Evolutionary conservation across 1,139 yeast genomes (phyloP).

Genomic region (Magnusiomyces fungicola): DNA sequence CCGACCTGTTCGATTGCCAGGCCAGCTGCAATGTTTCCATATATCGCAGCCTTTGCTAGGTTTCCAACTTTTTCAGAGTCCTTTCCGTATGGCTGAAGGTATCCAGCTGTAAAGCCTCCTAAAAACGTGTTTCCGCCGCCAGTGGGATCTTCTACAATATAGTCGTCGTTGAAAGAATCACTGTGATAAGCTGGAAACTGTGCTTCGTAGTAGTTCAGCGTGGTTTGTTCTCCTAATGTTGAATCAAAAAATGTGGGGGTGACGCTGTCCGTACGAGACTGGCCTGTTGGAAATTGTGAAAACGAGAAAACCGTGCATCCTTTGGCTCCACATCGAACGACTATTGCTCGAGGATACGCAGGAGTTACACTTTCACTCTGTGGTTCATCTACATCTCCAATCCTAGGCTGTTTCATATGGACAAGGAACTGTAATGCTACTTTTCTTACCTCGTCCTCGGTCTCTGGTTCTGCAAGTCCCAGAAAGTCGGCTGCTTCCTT

Average conservation of each 20-base stretch:
- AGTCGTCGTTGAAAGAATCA: constrained; percentile 24
- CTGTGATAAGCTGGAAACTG: constrained; percentile 74
- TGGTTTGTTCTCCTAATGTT: not conserved
- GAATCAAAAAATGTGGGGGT: not conserved
- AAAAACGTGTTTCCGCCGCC: constrained; percentile 92
- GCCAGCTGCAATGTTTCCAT: constrained; percentile 76
- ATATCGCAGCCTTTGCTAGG: constrained; percentile 50
- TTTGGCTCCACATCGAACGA: constrained; percentile 22
- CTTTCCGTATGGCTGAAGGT: constrained; percentile 31
- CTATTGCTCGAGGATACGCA: constrained; percentile 14
- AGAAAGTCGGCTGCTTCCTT: constrained; percentile 67
- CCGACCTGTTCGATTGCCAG: constrained; percentile 73
- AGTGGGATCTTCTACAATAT: constrained; percentile 71
- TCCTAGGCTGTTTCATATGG: constrained; percentile 35
- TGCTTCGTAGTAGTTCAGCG: constrained; percentile 13
- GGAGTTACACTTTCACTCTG: constrained; percentile 12
- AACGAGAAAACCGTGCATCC: constrained; percentile 20
- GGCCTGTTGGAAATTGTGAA: constrained; percentile 1
- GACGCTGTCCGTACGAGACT: not conserved
- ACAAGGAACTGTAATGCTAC: constrained; percentile 40
- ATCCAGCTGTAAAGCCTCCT: constrained; percentile 70
- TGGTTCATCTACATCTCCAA: constrained; percentile 43
- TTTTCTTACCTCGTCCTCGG: constrained; percentile 34
- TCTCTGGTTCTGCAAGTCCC: constrained; percentile 39
- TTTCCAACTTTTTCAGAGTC: constrained; percentile 31